Percentiles rank a stretch among this genome's conserved stretches.
Evolutionary conservation across 805 yeast species (phyloP).

Genomic region (Ogataea polymorpha): DNA sequence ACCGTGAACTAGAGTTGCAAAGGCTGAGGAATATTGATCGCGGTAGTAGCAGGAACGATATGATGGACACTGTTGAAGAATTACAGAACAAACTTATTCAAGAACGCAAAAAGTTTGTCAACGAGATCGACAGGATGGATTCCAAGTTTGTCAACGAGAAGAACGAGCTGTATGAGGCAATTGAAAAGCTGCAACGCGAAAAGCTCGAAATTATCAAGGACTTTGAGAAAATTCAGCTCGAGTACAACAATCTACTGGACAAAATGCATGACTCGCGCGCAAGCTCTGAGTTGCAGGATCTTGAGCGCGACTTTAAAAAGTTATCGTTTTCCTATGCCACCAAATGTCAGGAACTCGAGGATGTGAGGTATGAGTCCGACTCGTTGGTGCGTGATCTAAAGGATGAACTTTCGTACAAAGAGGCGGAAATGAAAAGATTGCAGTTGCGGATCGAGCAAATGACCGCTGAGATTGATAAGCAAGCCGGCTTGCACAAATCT

Average conservation of each 20-base stretch:
- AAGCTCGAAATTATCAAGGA: constrained; percentile 36
- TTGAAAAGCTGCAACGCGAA: constrained; percentile 36
- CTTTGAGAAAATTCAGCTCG: constrained; percentile 31
- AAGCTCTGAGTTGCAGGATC: constrained; percentile 19
- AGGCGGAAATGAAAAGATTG: constrained; percentile 35
- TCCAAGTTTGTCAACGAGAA: constrained; percentile 28
- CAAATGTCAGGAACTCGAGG: constrained; percentile 23
- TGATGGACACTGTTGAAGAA: constrained; percentile 7
- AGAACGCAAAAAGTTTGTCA: constrained; percentile 17
- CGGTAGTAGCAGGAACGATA: constrained; percentile 20
- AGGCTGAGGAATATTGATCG: constrained; percentile 18
- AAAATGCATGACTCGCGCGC: constrained; percentile 12
- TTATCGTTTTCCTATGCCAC: constrained; percentile 34
- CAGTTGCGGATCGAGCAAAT: constrained; percentile 19
- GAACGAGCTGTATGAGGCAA: constrained; percentile 30
- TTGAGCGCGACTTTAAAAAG: constrained; percentile 39
- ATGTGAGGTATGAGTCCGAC: constrained; percentile 19
- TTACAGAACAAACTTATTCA: constrained; percentile 12
- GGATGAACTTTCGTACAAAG: constrained; percentile 33
- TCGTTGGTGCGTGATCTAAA: constrained; percentile 8
- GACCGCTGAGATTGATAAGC: constrained; percentile 30
- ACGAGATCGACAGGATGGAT: constrained; percentile 14
- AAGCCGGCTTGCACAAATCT: constrained; percentile 27
- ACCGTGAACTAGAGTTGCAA: constrained; percentile 3
- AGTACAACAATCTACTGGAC: constrained; percentile 12